phyloP scores from a whole-genome alignment of 1,284 basidiomycete species.

The Microbotryum saponariae region DNA sequence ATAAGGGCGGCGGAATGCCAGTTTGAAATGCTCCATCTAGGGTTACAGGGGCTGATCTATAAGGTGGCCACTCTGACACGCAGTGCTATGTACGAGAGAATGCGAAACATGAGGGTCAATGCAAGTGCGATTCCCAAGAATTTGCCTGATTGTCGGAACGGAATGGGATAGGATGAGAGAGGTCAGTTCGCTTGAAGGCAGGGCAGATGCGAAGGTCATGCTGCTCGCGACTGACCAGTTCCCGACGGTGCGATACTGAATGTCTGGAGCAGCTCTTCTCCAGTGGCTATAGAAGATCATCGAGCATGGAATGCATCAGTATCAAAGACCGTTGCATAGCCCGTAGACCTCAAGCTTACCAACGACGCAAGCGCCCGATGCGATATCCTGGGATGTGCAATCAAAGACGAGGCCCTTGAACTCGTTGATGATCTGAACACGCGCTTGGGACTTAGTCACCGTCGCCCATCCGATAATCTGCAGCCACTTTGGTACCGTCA shows the following conservation, averaged over 20 bases:
- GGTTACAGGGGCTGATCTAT: background rate
- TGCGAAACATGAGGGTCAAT: constrained; percentile 19
- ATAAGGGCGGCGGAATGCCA: background rate
- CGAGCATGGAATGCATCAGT: too few species aligned
- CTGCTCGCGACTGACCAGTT: constrained; percentile 9
- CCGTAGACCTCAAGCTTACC: too few species aligned
- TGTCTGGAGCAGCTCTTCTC: constrained; percentile 41
- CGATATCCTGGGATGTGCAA: constrained; percentile 40
- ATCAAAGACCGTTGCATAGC: too few species aligned
- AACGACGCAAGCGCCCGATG: constrained; percentile 41
- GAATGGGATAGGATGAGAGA: constrained; percentile 12
- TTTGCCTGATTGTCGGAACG: constrained; percentile 40
- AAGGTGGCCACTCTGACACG: constrained; percentile 3
- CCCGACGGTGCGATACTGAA: constrained; percentile 11
- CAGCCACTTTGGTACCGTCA: constrained; percentile 43
- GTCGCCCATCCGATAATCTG: constrained; percentile 41
- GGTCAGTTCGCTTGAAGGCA: background rate
- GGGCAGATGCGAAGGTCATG: background rate
- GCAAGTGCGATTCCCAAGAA: constrained; percentile 43
- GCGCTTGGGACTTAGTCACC: constrained; percentile 37
- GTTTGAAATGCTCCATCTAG: background rate
- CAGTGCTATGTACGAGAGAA: constrained; percentile 11
- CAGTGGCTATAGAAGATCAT: constrained; percentile 34
- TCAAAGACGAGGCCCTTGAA: constrained; percentile 40
- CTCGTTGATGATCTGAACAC: constrained; percentile 46